Evolutionary conservation across 2,329 filamentous ascomycete genomes (phyloP), one percentile per base, ranked within the genome.

Genomic region (Diaporthe capsici): DNA sequence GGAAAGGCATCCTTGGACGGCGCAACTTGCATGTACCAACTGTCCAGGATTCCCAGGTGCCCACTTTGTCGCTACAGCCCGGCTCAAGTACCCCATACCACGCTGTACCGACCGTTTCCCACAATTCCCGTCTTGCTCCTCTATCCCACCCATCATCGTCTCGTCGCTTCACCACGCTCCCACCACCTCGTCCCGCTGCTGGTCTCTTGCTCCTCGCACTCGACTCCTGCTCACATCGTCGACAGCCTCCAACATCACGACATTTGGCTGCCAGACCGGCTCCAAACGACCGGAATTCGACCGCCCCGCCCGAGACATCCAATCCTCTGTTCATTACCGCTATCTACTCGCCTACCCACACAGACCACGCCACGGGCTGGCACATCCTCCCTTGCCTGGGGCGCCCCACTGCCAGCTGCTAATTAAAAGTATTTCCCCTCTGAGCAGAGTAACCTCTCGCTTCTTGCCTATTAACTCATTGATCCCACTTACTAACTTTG

Each of bases 401-500:
- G 25, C 57, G 75, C 75, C 68, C 75, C 75, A 76, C 75, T 57
- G 51, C 57, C 53, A 76, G 39, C 67, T 61, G 68, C 72, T 74
- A 44, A 72, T 74, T 55, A 76, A 68, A 76, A 72, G 75, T 76
- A 76, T 74, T 55, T 76, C 58, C 75, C 72, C 71, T 70, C 37
- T 53, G 10, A 72, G 58, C 63, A 68, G 47, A 60, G 63, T 73
- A 34, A 74, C 75, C 75, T 68, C 67, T 63, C 67, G 51, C 51
- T 70, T 76, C 72, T 44, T 70, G 37, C 72, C 73, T 74, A 34
- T 49, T 63, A 53, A 60, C 63, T 75, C 72, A 42, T 39, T 61
- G 70, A 77, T 77, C 76, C 76, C 73, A 75, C 76, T 75, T 77
- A 73, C 76, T 75, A 71, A 73, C 61, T 71, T 68, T 55, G 67